Evolutionary conservation across 2,329 filamentous ascomycete species (phyloP), one percentile per base, ranked within the genome.

Genomic region (Cryphonectria radicalis): DNA sequence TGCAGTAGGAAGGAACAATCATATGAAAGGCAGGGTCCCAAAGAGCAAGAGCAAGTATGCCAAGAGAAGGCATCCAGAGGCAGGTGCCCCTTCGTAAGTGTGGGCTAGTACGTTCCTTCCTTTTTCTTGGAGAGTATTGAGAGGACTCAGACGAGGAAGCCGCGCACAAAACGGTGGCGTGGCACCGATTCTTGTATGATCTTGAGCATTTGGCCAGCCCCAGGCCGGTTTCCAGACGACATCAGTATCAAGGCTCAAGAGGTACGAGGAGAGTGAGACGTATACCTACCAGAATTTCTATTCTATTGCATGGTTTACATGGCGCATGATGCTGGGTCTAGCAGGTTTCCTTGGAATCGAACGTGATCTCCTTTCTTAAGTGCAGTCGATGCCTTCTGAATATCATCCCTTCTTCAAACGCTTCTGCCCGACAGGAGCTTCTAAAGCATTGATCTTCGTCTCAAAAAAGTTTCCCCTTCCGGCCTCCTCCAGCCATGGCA

Each of bases 401-500:
- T 8, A 11, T 73, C 42, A 73, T 1, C 19, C 59, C 42, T 65
- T 70, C 69, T 68, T 76, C 72, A 78, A 78, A 74, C 81, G 83
- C 70, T 79, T 82, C 14, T 69, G 74, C 17, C 83, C 83, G 46
- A 84, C 75, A 40, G 75, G 76, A 28, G 82, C 84, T 67, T 84
- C 79, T 11, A 85, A 78, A 0, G 80, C 77, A 66, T 85, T 83
- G 72, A 87, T 84, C 70, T 85, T 87, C 0, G 87, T 83, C 5
- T 81, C 82, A 60, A 79, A 77, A 77, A 85, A 87, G 68, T 80
- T 77, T 17, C 78, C 80, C 59, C 77, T 72, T 64, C 65, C 74
- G 2, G 79, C 82, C 75, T 89, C 85, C 42, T 83, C 76, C 13
- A 90, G 73, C 91, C 91, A 93, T 2, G 81, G 77, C 35, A 87